Evolutionary conservation across 331 rosid species (phyloP).

Genomic region (Quercus lobata): DNA sequence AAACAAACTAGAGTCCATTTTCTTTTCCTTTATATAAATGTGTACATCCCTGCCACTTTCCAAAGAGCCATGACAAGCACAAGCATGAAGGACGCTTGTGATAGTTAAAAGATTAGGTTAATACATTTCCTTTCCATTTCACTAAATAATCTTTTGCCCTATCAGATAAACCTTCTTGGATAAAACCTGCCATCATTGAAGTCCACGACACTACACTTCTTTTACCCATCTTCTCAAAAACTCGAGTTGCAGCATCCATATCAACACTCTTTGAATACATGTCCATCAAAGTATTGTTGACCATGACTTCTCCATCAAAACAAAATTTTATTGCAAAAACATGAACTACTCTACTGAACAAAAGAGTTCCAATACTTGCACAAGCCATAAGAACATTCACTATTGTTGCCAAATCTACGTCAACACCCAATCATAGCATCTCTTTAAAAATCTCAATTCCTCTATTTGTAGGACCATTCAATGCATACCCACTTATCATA

Average conservation of each 20-base stretch:
- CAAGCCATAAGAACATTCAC: slow-evolving; percentile 63
- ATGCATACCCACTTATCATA: not conserved
- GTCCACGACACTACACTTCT: slow-evolving; percentile 79
- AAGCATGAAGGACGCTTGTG: slow-evolving; percentile 65
- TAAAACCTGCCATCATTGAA: slow-evolving; percentile 55
- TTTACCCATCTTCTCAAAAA: slow-evolving; percentile 46
- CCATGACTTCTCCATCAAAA: slow-evolving; percentile 38
- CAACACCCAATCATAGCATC: slow-evolving; percentile 41
- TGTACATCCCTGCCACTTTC: slow-evolving; percentile 56
- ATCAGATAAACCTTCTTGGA: slow-evolving; percentile 45
- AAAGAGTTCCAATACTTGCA: slow-evolving; percentile 40
- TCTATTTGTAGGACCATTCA: slow-evolving; percentile 37
- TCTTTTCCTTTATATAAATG: slow-evolving; percentile 48
- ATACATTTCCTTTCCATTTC: slow-evolving; percentile 46
- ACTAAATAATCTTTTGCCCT: slow-evolving; percentile 40
- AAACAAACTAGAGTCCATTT: slow-evolving; percentile 36
- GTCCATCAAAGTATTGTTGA: slow-evolving; percentile 57
- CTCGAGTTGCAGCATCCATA: slow-evolving; percentile 39
- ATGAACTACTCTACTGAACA: slow-evolving; percentile 52
- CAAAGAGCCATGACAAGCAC: slow-evolving; percentile 50
- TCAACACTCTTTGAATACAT: slow-evolving; percentile 72
- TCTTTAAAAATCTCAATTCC: slow-evolving; percentile 45
- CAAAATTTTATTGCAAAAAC: slow-evolving; percentile 44
- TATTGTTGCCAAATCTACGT: slow-evolving; percentile 67
- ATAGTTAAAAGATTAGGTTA: slow-evolving; percentile 48